A percentile compares a stretch with the other conserved stretches of the same genome.
phyloP scores from a whole-genome alignment of 1,284 basidiomycete species.

The Sanghuangporus baumii region DNA sequence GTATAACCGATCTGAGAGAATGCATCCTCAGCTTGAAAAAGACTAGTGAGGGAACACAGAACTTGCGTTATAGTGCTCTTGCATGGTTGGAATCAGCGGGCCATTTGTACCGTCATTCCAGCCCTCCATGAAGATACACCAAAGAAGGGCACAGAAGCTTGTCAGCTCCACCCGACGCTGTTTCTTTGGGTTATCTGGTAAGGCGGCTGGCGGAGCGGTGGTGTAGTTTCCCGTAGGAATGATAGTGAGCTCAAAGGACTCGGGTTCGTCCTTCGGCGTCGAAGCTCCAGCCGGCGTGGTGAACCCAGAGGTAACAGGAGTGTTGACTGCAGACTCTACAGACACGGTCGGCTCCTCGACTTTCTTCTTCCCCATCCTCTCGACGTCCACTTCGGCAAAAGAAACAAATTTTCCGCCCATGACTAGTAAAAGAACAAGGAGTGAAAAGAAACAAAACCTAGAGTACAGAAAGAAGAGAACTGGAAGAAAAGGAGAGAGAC shows the following conservation, averaged over 20 bases:
- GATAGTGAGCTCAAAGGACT: background rate
- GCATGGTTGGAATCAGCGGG: slow-evolving; percentile 53
- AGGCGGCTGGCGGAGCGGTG: background rate
- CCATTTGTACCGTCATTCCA: slow-evolving; percentile 63
- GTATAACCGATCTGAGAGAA: slow-evolving; percentile 37
- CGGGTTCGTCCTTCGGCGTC: background rate
- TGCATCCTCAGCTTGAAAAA: background rate
- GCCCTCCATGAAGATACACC: slow-evolving; percentile 41
- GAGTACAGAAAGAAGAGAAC: background rate
- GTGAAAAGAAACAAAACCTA: background rate
- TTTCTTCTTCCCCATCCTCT: background rate
- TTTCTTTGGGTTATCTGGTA: background rate
- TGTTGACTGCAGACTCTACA: background rate
- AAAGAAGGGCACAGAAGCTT: slow-evolving; percentile 33
- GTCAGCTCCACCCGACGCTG: slow-evolving; percentile 8
- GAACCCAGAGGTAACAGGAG: background rate
- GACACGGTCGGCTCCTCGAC: background rate
- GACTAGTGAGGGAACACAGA: background rate
- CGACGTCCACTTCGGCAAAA: slow-evolving; percentile 2
- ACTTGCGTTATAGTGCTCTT: slow-evolving; percentile 45
- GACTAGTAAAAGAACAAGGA: background rate
- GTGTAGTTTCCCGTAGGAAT: background rate
- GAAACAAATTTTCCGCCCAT: slow-evolving; percentile 1
- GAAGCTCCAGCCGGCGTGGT: background rate
- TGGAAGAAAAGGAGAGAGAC: too few relatives aligned